These are phyloP conservation scores for Debaryomyces subglobosus DNA, from an alignment of 1,139 yeast genomes.

Conservation along the genomic window DNA sequence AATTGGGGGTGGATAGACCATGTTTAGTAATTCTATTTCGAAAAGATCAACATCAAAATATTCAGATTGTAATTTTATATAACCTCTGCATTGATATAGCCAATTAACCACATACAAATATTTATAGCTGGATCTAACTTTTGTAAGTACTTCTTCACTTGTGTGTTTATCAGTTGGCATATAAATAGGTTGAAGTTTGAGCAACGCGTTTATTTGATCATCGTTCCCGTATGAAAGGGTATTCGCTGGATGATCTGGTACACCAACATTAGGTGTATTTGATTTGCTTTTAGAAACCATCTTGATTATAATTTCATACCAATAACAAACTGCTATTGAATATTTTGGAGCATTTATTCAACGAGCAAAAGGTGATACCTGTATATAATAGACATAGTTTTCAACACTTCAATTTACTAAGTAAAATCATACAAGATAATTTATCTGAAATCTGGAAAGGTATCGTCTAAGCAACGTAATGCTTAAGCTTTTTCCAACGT, in stretches of 20 bases:
- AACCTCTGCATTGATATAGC: slow-evolving; percentile 50
- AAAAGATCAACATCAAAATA: slow-evolving; percentile 57
- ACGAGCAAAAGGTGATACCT: background rate
- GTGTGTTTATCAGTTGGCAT: slow-evolving; percentile 29
- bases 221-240: slow-evolving; percentile 26
- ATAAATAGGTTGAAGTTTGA: slow-evolving; percentile 31
- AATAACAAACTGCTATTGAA: background rate
- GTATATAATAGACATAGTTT: background rate
- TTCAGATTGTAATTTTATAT: slow-evolving; percentile 46
- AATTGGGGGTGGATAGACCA: slow-evolving; percentile 39
- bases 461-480: too few species aligned
- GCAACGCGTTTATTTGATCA: slow-evolving; percentile 30
- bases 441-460: too few species aligned
- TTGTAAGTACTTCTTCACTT: slow-evolving; percentile 16
- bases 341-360: slow-evolving; percentile 1
- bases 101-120: slow-evolving; percentile 55
- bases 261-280: slow-evolving; percentile 13
- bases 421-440: too few species aligned
- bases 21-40: slow-evolving; percentile 54
- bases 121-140: slow-evolving; percentile 30
- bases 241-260: slow-evolving; percentile 25
- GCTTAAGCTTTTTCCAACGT: too few species aligned
- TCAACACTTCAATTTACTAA: too few species aligned
- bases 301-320: background rate
- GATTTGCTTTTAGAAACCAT: slow-evolving; percentile 19